Percentiles rank a stretch among this genome's conserved stretches.
These are phyloP conservation scores for Aspergillus vadensis DNA, from an alignment of 2,329 filamentous ascomycete species.

Conservation along the genomic window DNA sequence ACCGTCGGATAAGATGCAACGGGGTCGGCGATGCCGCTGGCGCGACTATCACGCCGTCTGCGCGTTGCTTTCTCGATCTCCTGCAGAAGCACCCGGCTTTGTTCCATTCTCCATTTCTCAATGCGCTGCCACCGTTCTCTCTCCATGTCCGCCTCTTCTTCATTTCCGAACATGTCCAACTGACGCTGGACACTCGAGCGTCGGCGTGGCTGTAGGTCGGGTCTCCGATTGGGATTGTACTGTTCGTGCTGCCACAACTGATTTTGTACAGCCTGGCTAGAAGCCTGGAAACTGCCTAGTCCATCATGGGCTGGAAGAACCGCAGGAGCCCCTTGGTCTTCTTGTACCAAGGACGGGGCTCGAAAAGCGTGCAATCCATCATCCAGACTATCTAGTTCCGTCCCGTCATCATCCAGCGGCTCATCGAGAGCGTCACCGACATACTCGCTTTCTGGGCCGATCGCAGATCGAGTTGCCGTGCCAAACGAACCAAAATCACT, in stretches of 20 bases:
- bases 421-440: slow-evolving; percentile 58
- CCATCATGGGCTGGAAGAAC: slow-evolving; percentile 93
- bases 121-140: slow-evolving; percentile 79
- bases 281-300: slow-evolving; percentile 77
- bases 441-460: slow-evolving; percentile 20
- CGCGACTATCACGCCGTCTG: slow-evolving; percentile 54
- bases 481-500: slow-evolving; percentile 81
- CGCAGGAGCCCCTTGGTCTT: slow-evolving; percentile 61
- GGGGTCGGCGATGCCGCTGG: slow-evolving; percentile 24
- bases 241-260: slow-evolving; percentile 87
- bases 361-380: slow-evolving; percentile 89
- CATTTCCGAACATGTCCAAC: slow-evolving; percentile 58
- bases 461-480: slow-evolving; percentile 64
- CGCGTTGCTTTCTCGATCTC: slow-evolving; percentile 87
- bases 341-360: slow-evolving; percentile 55
- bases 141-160: slow-evolving; percentile 62
- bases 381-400: slow-evolving; percentile 90
- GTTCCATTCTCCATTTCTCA: slow-evolving; percentile 88
- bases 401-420: slow-evolving; percentile 53
- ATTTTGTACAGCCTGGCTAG: slow-evolving; percentile 67
- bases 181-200: slow-evolving; percentile 60
- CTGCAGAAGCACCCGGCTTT: slow-evolving; percentile 80
- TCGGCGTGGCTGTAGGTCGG: slow-evolving; percentile 49
- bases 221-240: slow-evolving; percentile 71
- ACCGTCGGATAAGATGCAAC: slow-evolving; percentile 19